phyloP scores from a whole-genome alignment of 2,329 filamentous ascomycete genomes.

The Calonectria ilicicola region DNA sequence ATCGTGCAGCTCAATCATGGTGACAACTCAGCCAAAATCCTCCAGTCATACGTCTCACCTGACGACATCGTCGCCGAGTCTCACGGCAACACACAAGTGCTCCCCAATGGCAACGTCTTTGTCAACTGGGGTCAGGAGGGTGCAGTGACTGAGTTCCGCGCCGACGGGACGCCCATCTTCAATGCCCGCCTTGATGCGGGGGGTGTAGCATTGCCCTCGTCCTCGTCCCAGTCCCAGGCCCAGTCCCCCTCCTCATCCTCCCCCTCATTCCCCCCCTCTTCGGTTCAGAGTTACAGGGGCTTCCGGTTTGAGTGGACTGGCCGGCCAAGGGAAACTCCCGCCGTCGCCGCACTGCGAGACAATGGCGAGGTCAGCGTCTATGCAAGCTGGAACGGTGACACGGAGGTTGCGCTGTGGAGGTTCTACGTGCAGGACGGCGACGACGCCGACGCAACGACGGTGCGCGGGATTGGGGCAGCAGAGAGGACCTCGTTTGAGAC shows the following conservation, averaged over 20 bases:
- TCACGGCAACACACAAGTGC: constrained; percentile 62
- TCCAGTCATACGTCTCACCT: constrained; percentile 61
- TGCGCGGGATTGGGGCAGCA: constrained; percentile 17
- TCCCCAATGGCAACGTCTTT: constrained; percentile 65
- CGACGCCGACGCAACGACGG: constrained; percentile 5
- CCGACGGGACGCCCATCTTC: constrained; percentile 62
- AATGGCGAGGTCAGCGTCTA: constrained; percentile 9
- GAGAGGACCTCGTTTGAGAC: constrained; percentile 24
- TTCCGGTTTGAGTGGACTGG: constrained; percentile 67
- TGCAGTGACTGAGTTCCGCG: constrained; percentile 59
- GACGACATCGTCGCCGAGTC: constrained; percentile 62
- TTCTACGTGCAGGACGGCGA: constrained; percentile 26
- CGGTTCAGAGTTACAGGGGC: constrained; percentile 65
- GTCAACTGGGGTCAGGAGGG: constrained; percentile 69
- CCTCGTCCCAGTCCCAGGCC: no score
- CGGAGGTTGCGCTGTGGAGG: constrained; percentile 24
- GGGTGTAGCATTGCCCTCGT: constrained; percentile 1
- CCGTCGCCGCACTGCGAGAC: constrained; percentile 36
- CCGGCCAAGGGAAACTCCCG: constrained; percentile 47
- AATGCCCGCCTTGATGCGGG: constrained; percentile 60
- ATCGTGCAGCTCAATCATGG: constrained; percentile 59
- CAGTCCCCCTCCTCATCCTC: background rate
- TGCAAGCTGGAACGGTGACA: constrained; percentile 33
- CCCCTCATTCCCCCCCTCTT: constrained; percentile 17
- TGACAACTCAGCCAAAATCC: constrained; percentile 56